Base-by-base conservation (phyloP, 2,329 filamentous ascomycete genomes). In the Elsinoe necatrix region DNA sequence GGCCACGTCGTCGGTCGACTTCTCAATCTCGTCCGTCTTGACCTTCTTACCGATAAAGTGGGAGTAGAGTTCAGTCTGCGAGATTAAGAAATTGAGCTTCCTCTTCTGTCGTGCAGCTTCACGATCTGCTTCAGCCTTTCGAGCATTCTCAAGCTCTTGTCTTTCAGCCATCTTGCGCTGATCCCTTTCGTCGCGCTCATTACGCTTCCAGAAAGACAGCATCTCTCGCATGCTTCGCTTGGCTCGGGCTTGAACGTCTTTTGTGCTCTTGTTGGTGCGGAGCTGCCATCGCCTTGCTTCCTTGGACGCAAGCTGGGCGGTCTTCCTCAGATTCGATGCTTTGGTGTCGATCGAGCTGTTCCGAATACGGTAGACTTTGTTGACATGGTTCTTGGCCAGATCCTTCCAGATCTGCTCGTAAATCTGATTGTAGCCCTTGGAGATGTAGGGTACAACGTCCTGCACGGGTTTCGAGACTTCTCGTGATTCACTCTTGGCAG, bases 11-110 rank as follows among this genome's bases (percentile, higher is more conserved):
- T 93, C 89, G 20, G 89, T 93, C 50, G 88, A 92, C 59, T 86
- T 80, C 73, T 98, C 91, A 48, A 95, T 89, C 68, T 97, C 91
- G 64, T 93, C 87, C 1, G 92, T 97, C 75, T 95, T 95, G 73
- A 97, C 95, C 78, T 98, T 98, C 76, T 95, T 95, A 70, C 93
- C 92, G 65, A 98, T 96, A 72, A 98, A 98, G 78, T 98, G 93
- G 41, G 92, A 97, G 77, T 98, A 98, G 52, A 98, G 80, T 70
- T 98, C 93, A 0, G 93, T 98, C 74, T 98, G 93, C 1, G 92
- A 96, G 71, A 98, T 98, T 61, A 98, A 80, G 80, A 98, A 98
- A 74, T 98, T 97, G 70, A 98, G 87, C 77, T 98, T 98, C 66
- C 93, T 85, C 81, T 95, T 95, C 75, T 98, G 93, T 62, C 93